A percentile compares a stretch with the other conserved stretches of the same genome.
Conservation (phyloP, 345 rosid species). For the Eucalyptus curtisii region DNA sequence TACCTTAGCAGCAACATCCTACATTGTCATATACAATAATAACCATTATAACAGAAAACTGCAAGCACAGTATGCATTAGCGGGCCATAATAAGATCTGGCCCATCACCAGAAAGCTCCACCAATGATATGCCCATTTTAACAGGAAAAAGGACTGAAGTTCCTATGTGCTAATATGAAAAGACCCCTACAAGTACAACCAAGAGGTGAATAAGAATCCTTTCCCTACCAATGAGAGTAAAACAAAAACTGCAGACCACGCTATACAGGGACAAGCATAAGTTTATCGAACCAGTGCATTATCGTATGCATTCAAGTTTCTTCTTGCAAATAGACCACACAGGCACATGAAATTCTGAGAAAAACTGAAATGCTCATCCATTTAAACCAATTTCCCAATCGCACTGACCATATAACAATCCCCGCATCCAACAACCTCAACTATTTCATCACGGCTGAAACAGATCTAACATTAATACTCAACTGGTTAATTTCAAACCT, state of each 20-base stretch:
- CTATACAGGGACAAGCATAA: background rate
- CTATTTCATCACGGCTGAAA: background rate
- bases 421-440: background rate
- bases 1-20: constrained; percentile 86
- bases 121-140: background rate
- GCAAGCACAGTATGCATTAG: background rate
- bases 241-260: background rate
- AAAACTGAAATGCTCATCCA: background rate
- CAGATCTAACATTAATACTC: background rate
- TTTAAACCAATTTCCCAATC: background rate
- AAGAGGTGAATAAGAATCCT: background rate
- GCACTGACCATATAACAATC: background rate
- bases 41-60: background rate
- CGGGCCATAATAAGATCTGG: background rate
- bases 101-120: background rate
- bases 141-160: background rate
- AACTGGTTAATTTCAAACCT: background rate
- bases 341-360: background rate
- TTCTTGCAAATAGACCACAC: background rate
- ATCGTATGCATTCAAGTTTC: background rate
- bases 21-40: background rate
- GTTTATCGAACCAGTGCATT: background rate
- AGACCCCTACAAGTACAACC: background rate
- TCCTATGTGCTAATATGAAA: background rate
- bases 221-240: background rate